Evolutionary conservation across 2,329 filamentous ascomycete genomes (phyloP), one percentile per base, ranked within the genome.

Genomic region (Aspergillus sclerotialis): DNA sequence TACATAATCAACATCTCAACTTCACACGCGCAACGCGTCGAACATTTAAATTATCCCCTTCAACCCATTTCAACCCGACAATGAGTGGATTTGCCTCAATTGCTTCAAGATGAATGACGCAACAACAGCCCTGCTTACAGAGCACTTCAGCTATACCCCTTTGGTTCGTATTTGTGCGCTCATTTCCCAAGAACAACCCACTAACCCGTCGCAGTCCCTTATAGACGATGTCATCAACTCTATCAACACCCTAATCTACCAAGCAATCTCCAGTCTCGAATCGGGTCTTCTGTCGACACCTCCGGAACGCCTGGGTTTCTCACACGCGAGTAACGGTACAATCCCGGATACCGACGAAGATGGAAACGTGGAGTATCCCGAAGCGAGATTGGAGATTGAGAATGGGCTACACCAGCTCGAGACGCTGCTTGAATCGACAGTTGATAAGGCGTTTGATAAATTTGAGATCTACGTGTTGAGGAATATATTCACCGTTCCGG

Each of bases 141-240:
- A 96, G 72, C 92, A 98, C 58, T 84, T 98, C 53, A 85, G 86
- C 45, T 95, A 94, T 53, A 90, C 92, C 2, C 92, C 90, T 17
- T 78, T 94, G 46, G 89, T 94, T 65, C 55, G 83, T 69, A 30
- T 13, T 33, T 13, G 21, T 23, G 29, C 29, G 17, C 28, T 13
- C 30, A 8, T 5, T 25, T 17, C 30, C 19, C n/a, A 17, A 7
- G 16, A 32, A 32, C 18, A n/a, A 10, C n/a, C 26, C 15, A 12
- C 12, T 13, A n/a, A 24, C 30, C 7, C 14, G 17, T n/a, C 13
- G 10, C 52, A 94, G 89, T 84, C 84, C 41, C 78, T 98, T 27
- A 83, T 98, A 55, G 92, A 98, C 76, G 90, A 96, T 65, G 89
- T 96, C 50, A 94, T 96, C 68, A 95, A 96, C 70, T 84, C 83